These are phyloP conservation scores for Solanum virginianum DNA, from an alignment of 257 asterid genomes.

Conservation along the genomic window DNA sequence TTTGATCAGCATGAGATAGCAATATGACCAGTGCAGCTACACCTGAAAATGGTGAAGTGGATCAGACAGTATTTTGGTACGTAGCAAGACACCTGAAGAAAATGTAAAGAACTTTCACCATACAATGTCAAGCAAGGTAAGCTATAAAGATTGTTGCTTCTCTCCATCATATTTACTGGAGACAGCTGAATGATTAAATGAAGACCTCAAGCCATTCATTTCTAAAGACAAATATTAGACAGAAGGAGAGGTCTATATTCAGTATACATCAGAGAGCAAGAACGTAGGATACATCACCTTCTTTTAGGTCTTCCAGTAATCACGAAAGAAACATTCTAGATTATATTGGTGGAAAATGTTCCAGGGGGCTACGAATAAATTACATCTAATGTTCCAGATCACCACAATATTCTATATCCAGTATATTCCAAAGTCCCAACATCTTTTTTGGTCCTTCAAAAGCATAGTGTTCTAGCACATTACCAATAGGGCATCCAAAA, in stretches of 20 bases:
- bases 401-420: not conserved
- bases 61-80: not conserved
- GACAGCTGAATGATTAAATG: not conserved
- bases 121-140: not conserved
- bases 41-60: constrained; percentile 23
- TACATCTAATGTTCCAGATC: not conserved
- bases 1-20: constrained; percentile 66
- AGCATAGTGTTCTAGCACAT: not conserved
- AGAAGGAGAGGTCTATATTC: not conserved
- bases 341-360: not conserved
- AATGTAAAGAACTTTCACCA: not conserved
- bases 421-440: not conserved
- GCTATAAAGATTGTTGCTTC: not conserved
- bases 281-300: not conserved
- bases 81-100: not conserved
- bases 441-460: not conserved
- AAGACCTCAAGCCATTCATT: not conserved
- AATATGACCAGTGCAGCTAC: constrained; percentile 68
- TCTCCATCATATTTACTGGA: not conserved
- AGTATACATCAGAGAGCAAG: not conserved
- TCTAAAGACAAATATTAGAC: not conserved
- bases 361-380: not conserved
- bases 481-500: not conserved
- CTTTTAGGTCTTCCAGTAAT: not conserved
- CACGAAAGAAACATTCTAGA: not conserved